Conservation (phyloP, 768 basidiomycete genomes). For the Termitomyces sp. region DNA sequence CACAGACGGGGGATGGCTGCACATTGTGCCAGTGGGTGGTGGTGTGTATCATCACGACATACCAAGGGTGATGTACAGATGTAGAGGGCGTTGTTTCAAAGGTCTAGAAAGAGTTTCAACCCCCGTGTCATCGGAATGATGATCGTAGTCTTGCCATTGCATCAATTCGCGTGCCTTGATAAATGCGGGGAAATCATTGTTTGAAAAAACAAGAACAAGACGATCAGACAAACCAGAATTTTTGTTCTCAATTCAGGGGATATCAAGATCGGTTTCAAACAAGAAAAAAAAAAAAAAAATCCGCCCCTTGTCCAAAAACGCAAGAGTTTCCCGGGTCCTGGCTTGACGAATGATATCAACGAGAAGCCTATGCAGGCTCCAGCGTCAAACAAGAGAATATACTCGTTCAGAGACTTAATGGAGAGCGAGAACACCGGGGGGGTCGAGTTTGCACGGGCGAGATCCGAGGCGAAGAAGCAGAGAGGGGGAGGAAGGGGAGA, state of each 20-base stretch:
- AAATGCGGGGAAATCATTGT: too few species aligned
- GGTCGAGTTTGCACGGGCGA: background rate
- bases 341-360: constrained; percentile 4
- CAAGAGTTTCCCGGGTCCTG: constrained; percentile 12
- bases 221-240: too few species aligned
- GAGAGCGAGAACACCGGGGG: background rate
- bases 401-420: background rate
- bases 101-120: too few species aligned
- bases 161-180: too few species aligned
- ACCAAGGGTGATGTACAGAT: too few species aligned
- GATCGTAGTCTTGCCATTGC: too few species aligned
- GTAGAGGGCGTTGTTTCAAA: too few species aligned
- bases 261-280: background rate
- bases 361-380: background rate
- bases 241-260: background rate
- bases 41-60: too few species aligned
- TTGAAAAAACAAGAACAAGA: too few species aligned
- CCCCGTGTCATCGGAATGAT: too few species aligned
- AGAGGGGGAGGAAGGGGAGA: background rate
- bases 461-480: background rate
- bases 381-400: background rate
- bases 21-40: too few species aligned
- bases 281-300: background rate
- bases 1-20: too few species aligned
- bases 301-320: background rate